A percentile compares a stretch with the other conserved stretches of the same genome.
These are phyloP conservation scores for Epichloe typhina DNA, from an alignment of 2,329 filamentous ascomycete genomes.

Conservation along the genomic window DNA sequence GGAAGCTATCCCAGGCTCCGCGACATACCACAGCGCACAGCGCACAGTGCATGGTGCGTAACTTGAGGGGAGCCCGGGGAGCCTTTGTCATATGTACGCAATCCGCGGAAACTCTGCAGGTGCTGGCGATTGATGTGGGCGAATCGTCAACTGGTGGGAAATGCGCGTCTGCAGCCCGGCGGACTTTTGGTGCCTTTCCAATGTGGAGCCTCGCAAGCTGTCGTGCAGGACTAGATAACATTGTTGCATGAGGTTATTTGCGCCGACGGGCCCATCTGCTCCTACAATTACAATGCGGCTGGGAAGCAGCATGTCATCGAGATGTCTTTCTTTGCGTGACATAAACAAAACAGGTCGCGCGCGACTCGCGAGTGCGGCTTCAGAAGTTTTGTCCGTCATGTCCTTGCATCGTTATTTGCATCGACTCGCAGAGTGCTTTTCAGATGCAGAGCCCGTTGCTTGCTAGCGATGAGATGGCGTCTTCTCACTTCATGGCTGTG, in stretches of 20 bases:
- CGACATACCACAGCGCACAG: not conserved
- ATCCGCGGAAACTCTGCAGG: not conserved
- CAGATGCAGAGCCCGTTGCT: too few species aligned
- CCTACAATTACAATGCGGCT: too few species aligned
- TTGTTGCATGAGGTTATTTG: conserved; percentile 1
- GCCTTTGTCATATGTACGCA: not conserved
- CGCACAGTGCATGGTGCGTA: not conserved
- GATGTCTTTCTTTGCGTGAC: not conserved
- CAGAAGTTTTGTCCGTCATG: too few species aligned
- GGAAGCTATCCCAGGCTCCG: too few species aligned
- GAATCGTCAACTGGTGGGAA: not conserved
- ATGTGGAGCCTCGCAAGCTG: not conserved
- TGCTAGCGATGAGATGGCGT: too few species aligned
- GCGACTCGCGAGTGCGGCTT: too few species aligned
- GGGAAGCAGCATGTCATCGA: not conserved
- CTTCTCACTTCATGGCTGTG: too few species aligned
- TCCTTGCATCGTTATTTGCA: too few species aligned
- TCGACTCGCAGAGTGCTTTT: too few species aligned
- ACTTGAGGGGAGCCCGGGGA: too few species aligned
- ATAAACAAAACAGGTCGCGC: too few species aligned
- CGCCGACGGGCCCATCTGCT: not conserved
- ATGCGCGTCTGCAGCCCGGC: too few species aligned
- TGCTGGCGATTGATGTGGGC: not conserved
- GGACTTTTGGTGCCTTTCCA: not conserved
- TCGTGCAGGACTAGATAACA: not conserved